Evolutionary conservation across 192 early-diverging fungal genomes (phyloP), one percentile per base, ranked within the genome.

Genomic region (Podila epigama): DNA sequence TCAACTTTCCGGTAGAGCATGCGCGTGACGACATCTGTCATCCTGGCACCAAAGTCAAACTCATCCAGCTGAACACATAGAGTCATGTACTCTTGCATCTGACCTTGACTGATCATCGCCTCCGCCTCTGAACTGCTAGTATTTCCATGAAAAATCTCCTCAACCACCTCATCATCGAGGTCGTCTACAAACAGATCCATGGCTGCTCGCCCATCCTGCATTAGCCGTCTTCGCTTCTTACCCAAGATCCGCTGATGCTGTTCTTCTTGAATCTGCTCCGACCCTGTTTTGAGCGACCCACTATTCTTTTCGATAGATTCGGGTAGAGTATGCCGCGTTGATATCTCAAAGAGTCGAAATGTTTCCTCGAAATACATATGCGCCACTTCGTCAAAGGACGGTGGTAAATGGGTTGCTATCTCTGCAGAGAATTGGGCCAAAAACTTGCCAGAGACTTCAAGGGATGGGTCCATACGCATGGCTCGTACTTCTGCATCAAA

Each of bases 121-220:
- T 34, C 35, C 8, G 32, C 33, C 7, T 28, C 57, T 18, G n/a
- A 25, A 9, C 25, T 29, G 28, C 34, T 54, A 4, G 35, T 32
- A 15, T 31, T 27, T 2, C 64, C 58, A 40, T 75, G 64, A 31
- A 66, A 75, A 1, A 66, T 48, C 40, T 75, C 63, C 22, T 75
- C 70, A 0, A 75, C 63, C 1, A 75, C 20, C 5, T 66, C 70
- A 27, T 66, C 70, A 32, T 75, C 63, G 52, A 22, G 66, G 13
- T 75, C 70, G 25, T 75, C 70, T 13, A 60, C 64, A 56, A 75
- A 75, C 33, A 66, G 27, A 52, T 75, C 70, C 63, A 75, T 75
- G 3, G 70, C 70, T 29, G 60, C 60, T 16, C 70, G 51, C 13
- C 70, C 70, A 6, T 75, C 70, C 42, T 75, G 70, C 70, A 75